These are phyloP conservation scores for Phaeotremella fagi DNA, from an alignment of 768 basidiomycete species.

Conservation along the genomic window DNA sequence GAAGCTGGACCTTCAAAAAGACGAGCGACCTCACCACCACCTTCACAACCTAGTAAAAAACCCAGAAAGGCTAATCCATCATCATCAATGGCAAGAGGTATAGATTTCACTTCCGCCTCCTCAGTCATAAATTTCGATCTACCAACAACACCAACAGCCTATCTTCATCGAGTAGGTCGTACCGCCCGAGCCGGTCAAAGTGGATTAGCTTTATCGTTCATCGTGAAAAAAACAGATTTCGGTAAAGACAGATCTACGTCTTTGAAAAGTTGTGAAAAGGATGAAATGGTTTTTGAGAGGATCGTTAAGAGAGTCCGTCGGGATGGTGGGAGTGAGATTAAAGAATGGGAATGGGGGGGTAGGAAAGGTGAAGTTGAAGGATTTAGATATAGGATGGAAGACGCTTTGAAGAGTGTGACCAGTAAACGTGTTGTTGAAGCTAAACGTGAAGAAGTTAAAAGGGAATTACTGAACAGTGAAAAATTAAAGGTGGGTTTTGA, in stretches of 20 bases:
- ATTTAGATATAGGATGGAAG: conserved; percentile 97
- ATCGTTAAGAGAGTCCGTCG: conserved; percentile 69
- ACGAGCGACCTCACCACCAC: conserved; percentile 45
- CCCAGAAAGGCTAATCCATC: conserved; percentile 57
- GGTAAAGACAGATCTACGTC: conserved; percentile 58
- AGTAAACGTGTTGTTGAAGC: conserved; percentile 82
- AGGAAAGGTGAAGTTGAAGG: conserved; percentile 88
- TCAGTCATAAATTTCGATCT: conserved; percentile 98
- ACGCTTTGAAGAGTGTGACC: conserved; percentile 84
- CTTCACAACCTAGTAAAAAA: conserved; percentile 41
- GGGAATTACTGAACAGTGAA: conserved; percentile 89
- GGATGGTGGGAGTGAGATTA: conserved; percentile 57
- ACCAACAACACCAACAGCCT: conserved; percentile 77
- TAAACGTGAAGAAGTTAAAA: conserved; percentile 83
- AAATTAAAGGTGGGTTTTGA: conserved; percentile 74
- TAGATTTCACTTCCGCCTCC: conserved; percentile 94
- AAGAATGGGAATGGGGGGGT: conserved; percentile 84
- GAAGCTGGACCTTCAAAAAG: conserved; percentile 52
- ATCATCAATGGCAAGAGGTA: conserved; percentile 89
- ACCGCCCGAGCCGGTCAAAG: conserved; percentile 93
- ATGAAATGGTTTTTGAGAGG: conserved; percentile 69
- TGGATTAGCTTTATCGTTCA: conserved; percentile 84
- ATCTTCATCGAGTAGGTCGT: conserved; percentile 92
- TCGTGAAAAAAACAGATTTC: conserved; percentile 55
- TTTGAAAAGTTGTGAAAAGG: conserved; percentile 64